Evolutionary conservation across 345 rosid species (phyloP).

Genomic region (Eucalyptus marginata): DNA sequence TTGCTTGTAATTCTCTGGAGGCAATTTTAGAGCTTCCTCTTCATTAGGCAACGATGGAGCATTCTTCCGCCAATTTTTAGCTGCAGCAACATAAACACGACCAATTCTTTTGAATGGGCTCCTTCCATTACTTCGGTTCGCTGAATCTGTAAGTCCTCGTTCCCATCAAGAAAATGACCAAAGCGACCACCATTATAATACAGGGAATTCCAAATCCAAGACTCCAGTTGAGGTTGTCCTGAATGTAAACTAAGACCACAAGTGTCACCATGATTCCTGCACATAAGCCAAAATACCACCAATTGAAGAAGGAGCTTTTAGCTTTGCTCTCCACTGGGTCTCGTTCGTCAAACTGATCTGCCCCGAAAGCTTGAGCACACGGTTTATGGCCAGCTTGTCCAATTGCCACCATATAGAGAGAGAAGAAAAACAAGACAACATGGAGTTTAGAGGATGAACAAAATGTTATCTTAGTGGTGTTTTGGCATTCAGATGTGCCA

Average conservation of each 20-base stretch:
- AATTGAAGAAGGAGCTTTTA: slow-evolving; percentile 42
- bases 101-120: slow-evolving; percentile 36
- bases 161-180: slow-evolving; percentile 25
- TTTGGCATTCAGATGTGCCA: slow-evolving; percentile 12
- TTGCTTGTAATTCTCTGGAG: slow-evolving; percentile 1
- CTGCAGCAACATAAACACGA: slow-evolving; percentile 24
- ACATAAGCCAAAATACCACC: slow-evolving; percentile 43
- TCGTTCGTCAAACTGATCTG: slow-evolving; percentile 39
- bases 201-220: slow-evolving; percentile 40
- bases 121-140: slow-evolving; percentile 1
- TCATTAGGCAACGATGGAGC: background rate
- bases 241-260: slow-evolving; percentile 28
- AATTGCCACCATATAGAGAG: slow-evolving; percentile 27
- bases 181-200: slow-evolving; percentile 17
- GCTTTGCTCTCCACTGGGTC: slow-evolving; percentile 23
- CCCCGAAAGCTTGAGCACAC: slow-evolving; percentile 48
- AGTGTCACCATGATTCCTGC: slow-evolving; percentile 11
- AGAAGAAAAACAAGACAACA: slow-evolving; percentile 11
- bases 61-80: slow-evolving; percentile 13
- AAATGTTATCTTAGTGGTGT: background rate
- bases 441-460: slow-evolving; percentile 11
- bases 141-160: slow-evolving; percentile 25
- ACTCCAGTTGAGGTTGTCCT: slow-evolving; percentile 44
- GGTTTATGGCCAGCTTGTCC: slow-evolving; percentile 51
- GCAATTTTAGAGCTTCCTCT: background rate